Conservation (phyloP, 192 early-diverging fungal genomes). For the Hyaloraphidium curvatum region DNA sequence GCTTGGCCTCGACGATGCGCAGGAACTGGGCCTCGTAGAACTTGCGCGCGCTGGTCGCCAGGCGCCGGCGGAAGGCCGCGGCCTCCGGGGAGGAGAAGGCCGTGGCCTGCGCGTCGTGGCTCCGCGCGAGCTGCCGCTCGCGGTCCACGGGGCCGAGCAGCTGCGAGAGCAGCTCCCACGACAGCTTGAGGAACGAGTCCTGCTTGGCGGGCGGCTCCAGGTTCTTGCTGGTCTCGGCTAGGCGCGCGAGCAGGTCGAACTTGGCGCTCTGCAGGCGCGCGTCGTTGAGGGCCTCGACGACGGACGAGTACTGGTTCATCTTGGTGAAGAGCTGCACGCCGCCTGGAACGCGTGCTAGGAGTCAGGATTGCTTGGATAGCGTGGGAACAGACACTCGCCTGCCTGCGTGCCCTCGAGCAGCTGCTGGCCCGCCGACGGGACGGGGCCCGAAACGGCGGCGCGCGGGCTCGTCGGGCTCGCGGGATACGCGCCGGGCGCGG, state of each 20-base stretch:
- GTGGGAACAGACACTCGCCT: too few relatives aligned
- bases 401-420: too few relatives aligned
- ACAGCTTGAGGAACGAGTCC: neutral
- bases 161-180: neutral
- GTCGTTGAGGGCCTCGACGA: conserved; percentile 11
- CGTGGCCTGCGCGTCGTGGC: too few relatives aligned
- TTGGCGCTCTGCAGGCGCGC: conserved; percentile 5
- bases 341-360: too few relatives aligned
- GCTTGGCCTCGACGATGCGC: too few relatives aligned
- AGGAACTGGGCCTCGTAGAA: neutral
- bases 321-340: conserved; percentile 9
- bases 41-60: neutral
- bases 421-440: too few relatives aligned
- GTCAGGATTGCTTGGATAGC: too few relatives aligned
- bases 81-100: neutral
- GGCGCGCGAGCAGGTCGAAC: conserved; percentile 4
- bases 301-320: conserved; percentile 10
- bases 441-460: too few relatives aligned
- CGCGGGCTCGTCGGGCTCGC: too few relatives aligned
- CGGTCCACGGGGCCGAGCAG: too few relatives aligned
- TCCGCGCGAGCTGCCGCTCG: too few relatives aligned
- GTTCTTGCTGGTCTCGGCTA: conserved; percentile 2
- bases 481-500: too few relatives aligned
- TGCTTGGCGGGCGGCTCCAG: neutral
- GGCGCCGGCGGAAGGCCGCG: neutral